Conservation (phyloP, 1,284 basidiomycete species). For the Puccinia triticina region DNA sequence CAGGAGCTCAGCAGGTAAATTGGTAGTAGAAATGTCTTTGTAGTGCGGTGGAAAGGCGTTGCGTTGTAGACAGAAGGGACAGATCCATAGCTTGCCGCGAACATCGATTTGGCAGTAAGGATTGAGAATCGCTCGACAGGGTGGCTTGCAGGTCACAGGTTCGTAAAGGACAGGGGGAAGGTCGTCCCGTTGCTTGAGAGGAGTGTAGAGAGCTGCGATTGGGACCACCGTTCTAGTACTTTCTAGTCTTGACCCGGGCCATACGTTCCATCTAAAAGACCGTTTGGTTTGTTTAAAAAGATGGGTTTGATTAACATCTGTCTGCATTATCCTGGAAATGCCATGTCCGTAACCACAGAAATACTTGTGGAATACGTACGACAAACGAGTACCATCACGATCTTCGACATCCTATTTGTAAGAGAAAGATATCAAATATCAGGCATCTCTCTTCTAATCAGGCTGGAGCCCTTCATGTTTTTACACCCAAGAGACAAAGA, state of each 20-base stretch:
- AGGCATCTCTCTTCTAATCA: not conserved
- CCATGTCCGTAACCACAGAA: not conserved
- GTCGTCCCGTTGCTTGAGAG: slow-evolving; percentile 91
- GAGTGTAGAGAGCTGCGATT: slow-evolving; percentile 96
- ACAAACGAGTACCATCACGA: slow-evolving; percentile 59
- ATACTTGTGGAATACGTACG: slow-evolving; percentile 22
- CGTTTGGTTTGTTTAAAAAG: not conserved
- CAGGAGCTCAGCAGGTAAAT: slow-evolving; percentile 89
- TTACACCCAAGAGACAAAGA: not conserved
- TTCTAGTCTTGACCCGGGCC: slow-evolving; percentile 96
- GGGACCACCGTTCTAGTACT: slow-evolving; percentile 97
- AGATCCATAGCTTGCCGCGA: slow-evolving; percentile 98
- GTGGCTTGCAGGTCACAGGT: slow-evolving; percentile 96
- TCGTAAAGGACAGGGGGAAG: slow-evolving; percentile 96
- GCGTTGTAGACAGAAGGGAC: slow-evolving; percentile 93
- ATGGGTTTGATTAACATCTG: not conserved
- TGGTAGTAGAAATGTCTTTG: slow-evolving; percentile 97
- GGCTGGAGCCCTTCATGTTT: not conserved
- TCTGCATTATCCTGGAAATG: not conserved
- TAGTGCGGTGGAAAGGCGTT: slow-evolving; percentile 98
- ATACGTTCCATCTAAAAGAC: slow-evolving; percentile 87
- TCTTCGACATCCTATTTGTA: slow-evolving; percentile 59
- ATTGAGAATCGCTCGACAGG: slow-evolving; percentile 95
- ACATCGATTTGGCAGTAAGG: slow-evolving; percentile 99
- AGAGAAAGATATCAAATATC: not conserved